Conservation (phyloP, 2,329 filamentous ascomycete species). For the Thelonectria blattea region DNA sequence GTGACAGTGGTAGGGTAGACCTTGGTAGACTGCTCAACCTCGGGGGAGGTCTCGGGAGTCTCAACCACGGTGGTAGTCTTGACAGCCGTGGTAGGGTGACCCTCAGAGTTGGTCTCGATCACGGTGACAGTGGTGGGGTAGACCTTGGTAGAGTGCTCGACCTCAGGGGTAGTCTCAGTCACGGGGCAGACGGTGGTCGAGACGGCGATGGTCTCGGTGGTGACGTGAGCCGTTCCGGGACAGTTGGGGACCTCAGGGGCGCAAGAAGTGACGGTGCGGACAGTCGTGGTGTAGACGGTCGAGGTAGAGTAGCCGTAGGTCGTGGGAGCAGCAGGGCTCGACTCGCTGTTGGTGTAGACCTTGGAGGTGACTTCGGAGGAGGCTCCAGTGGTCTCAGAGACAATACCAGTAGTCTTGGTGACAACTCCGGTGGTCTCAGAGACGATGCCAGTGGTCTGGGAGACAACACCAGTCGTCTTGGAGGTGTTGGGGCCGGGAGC, state of each 20-base stretch:
- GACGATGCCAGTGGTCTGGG: too few species aligned
- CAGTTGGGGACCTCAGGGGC: constrained; percentile 31
- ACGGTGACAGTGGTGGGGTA: not conserved
- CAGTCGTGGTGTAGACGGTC: constrained; percentile 28
- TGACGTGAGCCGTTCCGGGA: constrained; percentile 7
- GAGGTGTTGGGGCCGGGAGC: too few species aligned
- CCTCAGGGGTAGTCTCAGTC: constrained; percentile 12
- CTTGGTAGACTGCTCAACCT: not conserved
- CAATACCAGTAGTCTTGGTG: too few species aligned
- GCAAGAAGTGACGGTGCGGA: constrained; percentile 23
- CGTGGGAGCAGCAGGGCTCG: not conserved
- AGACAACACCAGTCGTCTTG: too few species aligned
- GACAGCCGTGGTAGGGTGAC: not conserved
- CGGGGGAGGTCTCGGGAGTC: not conserved
- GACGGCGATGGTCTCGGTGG: constrained; percentile 31
- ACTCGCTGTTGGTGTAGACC: too few species aligned
- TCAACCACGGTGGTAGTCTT: constrained; percentile 11
- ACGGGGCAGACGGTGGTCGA: constrained; percentile 34
- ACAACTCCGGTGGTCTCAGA: too few species aligned
- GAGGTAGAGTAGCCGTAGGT: constrained; percentile 5
- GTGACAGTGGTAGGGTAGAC: not conserved
- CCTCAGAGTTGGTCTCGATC: not conserved
- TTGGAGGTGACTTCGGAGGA: too few species aligned
- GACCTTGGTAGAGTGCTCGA: not conserved
- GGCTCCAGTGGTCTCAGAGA: too few species aligned